Conservation (phyloP, 257 asterid genomes). For the Ballota nigra region DNA sequence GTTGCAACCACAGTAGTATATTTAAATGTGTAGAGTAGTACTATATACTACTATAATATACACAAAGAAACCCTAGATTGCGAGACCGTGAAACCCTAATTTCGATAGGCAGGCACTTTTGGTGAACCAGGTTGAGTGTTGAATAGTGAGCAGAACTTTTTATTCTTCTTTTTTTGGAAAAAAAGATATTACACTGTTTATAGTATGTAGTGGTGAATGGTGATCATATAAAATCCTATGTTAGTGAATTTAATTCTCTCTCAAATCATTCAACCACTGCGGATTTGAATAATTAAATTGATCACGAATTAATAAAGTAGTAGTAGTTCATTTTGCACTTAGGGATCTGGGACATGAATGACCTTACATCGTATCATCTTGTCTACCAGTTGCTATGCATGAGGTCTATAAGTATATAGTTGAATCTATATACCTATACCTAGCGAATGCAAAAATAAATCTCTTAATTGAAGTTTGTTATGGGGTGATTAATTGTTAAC, state of each 20-base stretch:
- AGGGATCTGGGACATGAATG: slow-evolving; percentile 42
- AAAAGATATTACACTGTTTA: background rate
- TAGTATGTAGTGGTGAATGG: background rate
- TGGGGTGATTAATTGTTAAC: too few relatives aligned
- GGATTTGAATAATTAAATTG: slow-evolving; percentile 17
- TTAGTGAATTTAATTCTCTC: slow-evolving; percentile 43
- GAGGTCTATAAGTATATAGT: too few relatives aligned
- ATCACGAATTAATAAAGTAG: slow-evolving; percentile 21
- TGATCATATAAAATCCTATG: background rate
- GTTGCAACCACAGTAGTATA: slow-evolving; percentile 30
- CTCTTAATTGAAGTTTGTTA: too few relatives aligned
- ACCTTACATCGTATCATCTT: slow-evolving; percentile 26
- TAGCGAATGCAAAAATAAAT: too few relatives aligned
- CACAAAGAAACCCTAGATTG: slow-evolving; percentile 38
- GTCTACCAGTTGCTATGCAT: background rate
- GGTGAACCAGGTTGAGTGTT: slow-evolving; percentile 18
- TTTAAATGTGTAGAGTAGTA: background rate
- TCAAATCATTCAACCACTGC: slow-evolving; percentile 36
- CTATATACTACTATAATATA: background rate
- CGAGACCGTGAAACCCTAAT: slow-evolving; percentile 38
- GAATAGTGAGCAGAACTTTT: background rate
- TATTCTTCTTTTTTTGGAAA: background rate
- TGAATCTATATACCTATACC: too few relatives aligned
- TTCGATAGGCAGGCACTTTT: background rate
- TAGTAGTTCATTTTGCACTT: slow-evolving; percentile 26